A percentile compares a stretch with the other conserved stretches of the same genome.
These are phyloP conservation scores for Coffea canephora DNA, from an alignment of 257 asterid species.

Conservation along the genomic window DNA sequence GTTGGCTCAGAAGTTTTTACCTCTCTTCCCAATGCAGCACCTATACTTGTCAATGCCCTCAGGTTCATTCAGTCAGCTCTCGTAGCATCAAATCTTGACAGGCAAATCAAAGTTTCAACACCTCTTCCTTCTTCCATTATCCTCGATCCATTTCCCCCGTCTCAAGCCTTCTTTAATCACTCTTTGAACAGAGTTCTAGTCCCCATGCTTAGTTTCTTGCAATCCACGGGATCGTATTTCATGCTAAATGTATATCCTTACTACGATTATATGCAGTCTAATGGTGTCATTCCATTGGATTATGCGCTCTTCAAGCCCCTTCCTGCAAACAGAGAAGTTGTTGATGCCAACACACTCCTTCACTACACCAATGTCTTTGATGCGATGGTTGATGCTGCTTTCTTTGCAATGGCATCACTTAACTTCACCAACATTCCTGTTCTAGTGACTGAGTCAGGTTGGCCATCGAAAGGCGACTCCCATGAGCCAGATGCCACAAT, in stretches of 20 bases:
- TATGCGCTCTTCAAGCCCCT: conserved; percentile 82
- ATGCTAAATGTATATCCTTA: conserved; percentile 83
- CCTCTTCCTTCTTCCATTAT: conserved; percentile 73
- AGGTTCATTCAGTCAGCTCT: conserved; percentile 73
- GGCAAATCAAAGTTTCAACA: conserved; percentile 68
- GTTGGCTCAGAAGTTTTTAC: conserved; percentile 81
- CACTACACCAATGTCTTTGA: conserved; percentile 83
- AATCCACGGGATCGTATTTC: conserved; percentile 58
- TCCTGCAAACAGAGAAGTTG: conserved; percentile 76
- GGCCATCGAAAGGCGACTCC: conserved; percentile 87
- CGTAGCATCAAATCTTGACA: conserved; percentile 68
- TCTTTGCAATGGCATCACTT: conserved; percentile 71
- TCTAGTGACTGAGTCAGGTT: conserved; percentile 78
- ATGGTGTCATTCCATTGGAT: conserved; percentile 76
- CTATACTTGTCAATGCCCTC: conserved; percentile 59
- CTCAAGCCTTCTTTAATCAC: conserved; percentile 77
- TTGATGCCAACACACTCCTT: conserved; percentile 79
- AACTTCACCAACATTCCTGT: conserved; percentile 84
- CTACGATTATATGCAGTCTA: conserved; percentile 61
- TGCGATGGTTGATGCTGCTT: conserved; percentile 87
- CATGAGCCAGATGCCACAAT: conserved; percentile 74
- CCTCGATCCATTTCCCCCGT: conserved; percentile 75
- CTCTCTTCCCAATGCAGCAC: conserved; percentile 59
- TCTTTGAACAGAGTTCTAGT: conserved; percentile 49
- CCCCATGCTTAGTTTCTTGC: conserved; percentile 66